Evolutionary conservation across 257 asterid species (phyloP).

Genomic region (Fraxinus excelsior): DNA sequence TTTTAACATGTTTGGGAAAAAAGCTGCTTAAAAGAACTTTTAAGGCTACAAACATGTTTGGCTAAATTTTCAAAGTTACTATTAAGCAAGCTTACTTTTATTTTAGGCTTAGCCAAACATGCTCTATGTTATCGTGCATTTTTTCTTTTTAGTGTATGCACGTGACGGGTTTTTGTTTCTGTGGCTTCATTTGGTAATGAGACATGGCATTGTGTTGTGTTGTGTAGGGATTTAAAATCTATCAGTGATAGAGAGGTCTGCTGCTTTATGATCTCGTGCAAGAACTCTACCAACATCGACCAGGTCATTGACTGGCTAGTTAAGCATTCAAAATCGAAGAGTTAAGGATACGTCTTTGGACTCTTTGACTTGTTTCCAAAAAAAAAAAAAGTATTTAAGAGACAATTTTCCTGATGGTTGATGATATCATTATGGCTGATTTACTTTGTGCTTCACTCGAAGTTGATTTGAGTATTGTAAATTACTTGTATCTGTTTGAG

Average conservation of each 20-base stretch:
- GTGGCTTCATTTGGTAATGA: neutral
- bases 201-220: neutral
- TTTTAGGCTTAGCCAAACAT: neutral
- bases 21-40: neutral
- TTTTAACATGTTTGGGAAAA: no score
- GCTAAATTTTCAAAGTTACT: neutral
- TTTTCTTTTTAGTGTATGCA: neutral
- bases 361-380: slow-evolving; percentile 13
- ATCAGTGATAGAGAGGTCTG: slow-evolving; percentile 92
- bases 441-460: slow-evolving; percentile 33
- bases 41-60: neutral
- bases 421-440: slow-evolving; percentile 13
- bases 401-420: neutral
- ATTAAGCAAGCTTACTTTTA: neutral
- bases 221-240: slow-evolving; percentile 79
- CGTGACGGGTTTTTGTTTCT: neutral
- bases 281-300: slow-evolving; percentile 89
- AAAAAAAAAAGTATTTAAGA: neutral
- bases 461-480: slow-evolving; percentile 39
- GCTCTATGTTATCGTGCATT: neutral
- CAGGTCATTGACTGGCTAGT: slow-evolving; percentile 97
- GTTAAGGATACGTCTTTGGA: slow-evolving; percentile 38
- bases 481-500: slow-evolving; percentile 19
- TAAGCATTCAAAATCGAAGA: slow-evolving; percentile 91
- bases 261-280: slow-evolving; percentile 99